Conservation (phyloP, 139 green algal genomes). For the Spirogloea muscicola region DNA sequence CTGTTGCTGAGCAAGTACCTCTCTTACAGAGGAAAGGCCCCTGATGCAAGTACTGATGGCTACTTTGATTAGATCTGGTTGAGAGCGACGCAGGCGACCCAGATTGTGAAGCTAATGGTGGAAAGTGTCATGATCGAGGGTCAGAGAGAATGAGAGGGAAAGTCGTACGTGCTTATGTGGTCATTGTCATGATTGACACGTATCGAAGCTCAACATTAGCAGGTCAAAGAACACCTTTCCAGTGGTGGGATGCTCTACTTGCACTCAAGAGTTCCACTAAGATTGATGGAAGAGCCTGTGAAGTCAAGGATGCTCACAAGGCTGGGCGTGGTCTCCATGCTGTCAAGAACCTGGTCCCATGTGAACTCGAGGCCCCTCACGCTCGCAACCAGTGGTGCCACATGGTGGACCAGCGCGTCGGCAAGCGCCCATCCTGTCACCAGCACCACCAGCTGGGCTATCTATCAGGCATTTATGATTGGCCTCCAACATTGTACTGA, state of each 20-base stretch:
- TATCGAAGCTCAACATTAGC: not conserved
- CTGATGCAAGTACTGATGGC: not conserved
- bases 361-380: slow-evolving; percentile 39
- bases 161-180: not conserved
- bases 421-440: slow-evolving; percentile 32
- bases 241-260: not conserved
- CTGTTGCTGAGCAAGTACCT: not conserved
- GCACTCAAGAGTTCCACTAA: not conserved
- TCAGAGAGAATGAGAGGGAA: not conserved
- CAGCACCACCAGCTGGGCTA: too few relatives aligned
- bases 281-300: not conserved
- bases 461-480: too few relatives aligned
- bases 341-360: slow-evolving; percentile 34
- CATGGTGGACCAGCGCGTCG: slow-evolving; percentile 31
- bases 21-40: not conserved
- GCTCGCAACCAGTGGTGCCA: slow-evolving; percentile 25
- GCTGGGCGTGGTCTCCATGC: slow-evolving; percentile 24
- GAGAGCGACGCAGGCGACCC: not conserved
- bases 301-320: slow-evolving; percentile 15
- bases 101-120: not conserved
- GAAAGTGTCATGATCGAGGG: not conserved
- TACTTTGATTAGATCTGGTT: not conserved
- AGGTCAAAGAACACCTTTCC: not conserved
- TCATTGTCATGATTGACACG: not conserved
- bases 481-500: too few relatives aligned